A percentile compares a stretch with the other conserved stretches of the same genome.
Evolutionary conservation across 208 protist genomes (phyloP).

Genomic region (Trypanosoma boissoni): DNA sequence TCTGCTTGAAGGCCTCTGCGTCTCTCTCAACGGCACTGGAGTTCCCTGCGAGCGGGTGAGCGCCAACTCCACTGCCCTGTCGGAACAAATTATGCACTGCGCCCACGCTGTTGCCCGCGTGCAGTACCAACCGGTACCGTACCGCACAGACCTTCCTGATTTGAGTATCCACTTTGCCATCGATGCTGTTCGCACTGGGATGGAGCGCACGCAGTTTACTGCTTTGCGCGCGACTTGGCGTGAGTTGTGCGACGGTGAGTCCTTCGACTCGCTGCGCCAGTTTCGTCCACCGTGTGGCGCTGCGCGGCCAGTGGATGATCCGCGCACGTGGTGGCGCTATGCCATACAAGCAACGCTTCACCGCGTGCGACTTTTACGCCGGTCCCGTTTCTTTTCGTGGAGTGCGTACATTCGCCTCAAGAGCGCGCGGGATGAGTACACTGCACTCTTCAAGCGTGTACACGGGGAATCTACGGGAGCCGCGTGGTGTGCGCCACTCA

Average conservation of each 20-base stretch:
- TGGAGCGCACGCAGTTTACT: conserved; percentile 17
- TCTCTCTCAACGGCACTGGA: conserved; percentile 30
- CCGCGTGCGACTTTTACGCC: conserved; percentile 24
- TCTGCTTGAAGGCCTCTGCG: conserved; percentile 37
- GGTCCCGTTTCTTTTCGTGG: conserved; percentile 45
- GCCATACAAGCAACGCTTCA: conserved; percentile 42
- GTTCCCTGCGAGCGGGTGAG: too few species aligned
- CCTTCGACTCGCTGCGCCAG: conserved; percentile 30
- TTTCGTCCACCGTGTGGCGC: conserved; percentile 26
- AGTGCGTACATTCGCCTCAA: conserved; percentile 36
- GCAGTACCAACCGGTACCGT: conserved; percentile 49
- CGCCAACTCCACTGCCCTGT: too few species aligned
- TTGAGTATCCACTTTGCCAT: conserved; percentile 24
- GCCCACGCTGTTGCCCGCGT: conserved; percentile 29
- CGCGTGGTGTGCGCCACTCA: conserved; percentile 42
- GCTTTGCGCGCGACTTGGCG: conserved; percentile 28
- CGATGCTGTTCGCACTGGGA: conserved; percentile 15
- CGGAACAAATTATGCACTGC: conserved; percentile 19
- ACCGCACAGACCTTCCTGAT: conserved; percentile 27
- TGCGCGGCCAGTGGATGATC: conserved; percentile 28
- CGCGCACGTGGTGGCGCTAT: conserved; percentile 68
- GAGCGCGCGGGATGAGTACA: conserved; percentile 43
- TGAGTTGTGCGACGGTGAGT: conserved; percentile 27
- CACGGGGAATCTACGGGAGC: conserved; percentile 21
- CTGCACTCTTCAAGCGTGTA: conserved; percentile 37